Conservation (phyloP, 805 yeast species). For the Danielia reshetovae region DNA sequence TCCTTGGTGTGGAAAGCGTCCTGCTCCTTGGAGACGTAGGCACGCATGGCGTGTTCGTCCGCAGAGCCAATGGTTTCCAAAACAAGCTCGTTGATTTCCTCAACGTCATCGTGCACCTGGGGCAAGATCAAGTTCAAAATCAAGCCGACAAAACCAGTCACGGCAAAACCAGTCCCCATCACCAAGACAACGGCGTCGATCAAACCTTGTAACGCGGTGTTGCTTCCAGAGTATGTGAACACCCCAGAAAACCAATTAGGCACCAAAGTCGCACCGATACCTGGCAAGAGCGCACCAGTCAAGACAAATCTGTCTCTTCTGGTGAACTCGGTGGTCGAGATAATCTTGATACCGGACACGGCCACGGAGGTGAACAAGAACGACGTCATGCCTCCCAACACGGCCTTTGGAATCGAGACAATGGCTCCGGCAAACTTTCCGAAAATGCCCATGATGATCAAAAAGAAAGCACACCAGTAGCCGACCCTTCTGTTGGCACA, state of each 20-base stretch:
- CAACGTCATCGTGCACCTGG: conserved; percentile 15
- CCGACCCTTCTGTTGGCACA: conserved; percentile 86
- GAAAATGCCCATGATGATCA: conserved; percentile 82
- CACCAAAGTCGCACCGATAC: conserved; percentile 15
- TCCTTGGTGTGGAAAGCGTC: conserved; percentile 4
- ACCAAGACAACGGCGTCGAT: conserved; percentile 16
- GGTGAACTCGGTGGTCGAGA: conserved; percentile 19
- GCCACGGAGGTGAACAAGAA: conserved; percentile 18
- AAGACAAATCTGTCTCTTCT: conserved; percentile 17
- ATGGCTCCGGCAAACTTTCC: conserved; percentile 51
- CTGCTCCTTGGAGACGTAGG: conserved; percentile 14
- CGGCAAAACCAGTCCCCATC: conserved; percentile 17
- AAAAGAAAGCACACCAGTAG: conserved; percentile 74
- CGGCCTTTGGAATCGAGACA: conserved; percentile 70
- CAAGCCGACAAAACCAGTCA: conserved; percentile 16
- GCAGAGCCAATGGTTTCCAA: conserved; percentile 18
- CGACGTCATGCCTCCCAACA: conserved; percentile 18
- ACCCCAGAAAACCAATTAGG: conserved; percentile 15
- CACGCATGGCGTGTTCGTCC: conserved; percentile 13
- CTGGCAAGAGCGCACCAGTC: conserved; percentile 16
- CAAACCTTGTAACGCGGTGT: conserved; percentile 13
- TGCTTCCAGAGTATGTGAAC: conserved; percentile 13
- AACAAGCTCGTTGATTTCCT: conserved; percentile 17
- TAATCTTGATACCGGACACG: conserved; percentile 17
- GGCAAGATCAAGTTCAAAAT: conserved; percentile 17